Evolutionary conservation across 1,284 basidiomycete species (phyloP).

Genomic region (Rhodotorula sp.): DNA sequence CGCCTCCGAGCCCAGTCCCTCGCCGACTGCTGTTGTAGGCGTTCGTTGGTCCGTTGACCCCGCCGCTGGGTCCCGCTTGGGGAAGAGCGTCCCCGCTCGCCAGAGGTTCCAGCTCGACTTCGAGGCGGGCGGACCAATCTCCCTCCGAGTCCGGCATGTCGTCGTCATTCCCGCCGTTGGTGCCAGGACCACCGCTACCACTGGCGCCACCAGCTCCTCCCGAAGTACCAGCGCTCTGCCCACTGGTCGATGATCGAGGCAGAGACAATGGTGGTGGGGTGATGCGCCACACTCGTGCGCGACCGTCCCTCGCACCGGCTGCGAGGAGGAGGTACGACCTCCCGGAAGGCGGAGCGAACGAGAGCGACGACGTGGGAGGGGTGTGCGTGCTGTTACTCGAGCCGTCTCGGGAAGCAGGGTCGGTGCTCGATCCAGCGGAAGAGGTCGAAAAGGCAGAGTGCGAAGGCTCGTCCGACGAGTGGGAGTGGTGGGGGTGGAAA

Average conservation of each 20-base stretch:
- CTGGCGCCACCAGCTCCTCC: too few species aligned
- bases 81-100: neutral
- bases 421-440: neutral
- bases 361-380: constrained; percentile 69
- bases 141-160: constrained; percentile 50
- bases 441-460: neutral
- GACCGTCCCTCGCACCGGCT: constrained; percentile 78
- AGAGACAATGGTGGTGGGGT: constrained; percentile 51
- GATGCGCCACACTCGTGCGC: constrained; percentile 79
- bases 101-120: constrained; percentile 76
- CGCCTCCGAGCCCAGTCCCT: neutral
- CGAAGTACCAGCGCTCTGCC: neutral
- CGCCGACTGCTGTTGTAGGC: too few species aligned
- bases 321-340: constrained; percentile 87
- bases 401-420: constrained; percentile 62
- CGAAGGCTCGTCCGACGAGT: neutral
- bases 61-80: neutral
- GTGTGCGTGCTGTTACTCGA: constrained; percentile 58
- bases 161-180: constrained; percentile 52
- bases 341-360: constrained; percentile 89
- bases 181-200: neutral
- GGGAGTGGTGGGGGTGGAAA: too few species aligned
- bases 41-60: too few species aligned
- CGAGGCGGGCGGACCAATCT: constrained; percentile 68
- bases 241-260: neutral